Percentiles rank a stretch among this genome's conserved stretches.
Conservation (phyloP, 306 rosid species). For the Castanea mollissima region DNA sequence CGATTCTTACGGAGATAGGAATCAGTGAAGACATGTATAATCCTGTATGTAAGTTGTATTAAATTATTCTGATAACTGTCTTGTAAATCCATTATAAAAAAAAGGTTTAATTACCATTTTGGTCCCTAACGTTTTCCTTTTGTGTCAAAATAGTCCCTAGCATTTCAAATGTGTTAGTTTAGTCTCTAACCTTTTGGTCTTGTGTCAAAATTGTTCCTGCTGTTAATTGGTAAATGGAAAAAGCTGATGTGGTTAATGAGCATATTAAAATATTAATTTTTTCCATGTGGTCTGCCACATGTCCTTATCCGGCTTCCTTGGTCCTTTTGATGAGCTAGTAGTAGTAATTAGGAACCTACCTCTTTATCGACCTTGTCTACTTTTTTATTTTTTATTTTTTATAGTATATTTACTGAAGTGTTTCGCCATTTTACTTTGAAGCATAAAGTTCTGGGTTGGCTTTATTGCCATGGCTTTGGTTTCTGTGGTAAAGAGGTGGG, state of each 20-base stretch:
- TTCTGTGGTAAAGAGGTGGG: neutral
- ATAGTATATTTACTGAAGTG: neutral
- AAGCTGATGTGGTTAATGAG: no score
- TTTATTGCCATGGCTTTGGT: neutral
- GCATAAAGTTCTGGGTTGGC: neutral
- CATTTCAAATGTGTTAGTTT: no score
- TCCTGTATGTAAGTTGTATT: conserved; percentile 89
- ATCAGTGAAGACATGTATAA: conserved; percentile 82
- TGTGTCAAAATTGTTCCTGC: no score
- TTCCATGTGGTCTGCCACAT: no score
- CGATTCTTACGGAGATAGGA: conserved; percentile 70
- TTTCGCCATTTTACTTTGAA: neutral
- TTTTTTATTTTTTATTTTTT: neutral
- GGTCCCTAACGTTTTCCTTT: no score
- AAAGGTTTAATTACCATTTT: no score
- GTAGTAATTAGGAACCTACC: neutral
- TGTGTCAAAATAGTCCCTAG: no score
- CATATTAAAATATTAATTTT: no score
- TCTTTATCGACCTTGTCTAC: neutral
- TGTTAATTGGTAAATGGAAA: no score
- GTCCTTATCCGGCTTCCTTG: no score
- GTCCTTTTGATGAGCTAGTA: no score
- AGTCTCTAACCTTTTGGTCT: no score
- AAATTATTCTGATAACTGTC: conserved; percentile 29
- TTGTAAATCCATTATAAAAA: conserved; percentile 14